Conservation (phyloP, 805 yeast species). For the Kuraishia cidri region DNA sequence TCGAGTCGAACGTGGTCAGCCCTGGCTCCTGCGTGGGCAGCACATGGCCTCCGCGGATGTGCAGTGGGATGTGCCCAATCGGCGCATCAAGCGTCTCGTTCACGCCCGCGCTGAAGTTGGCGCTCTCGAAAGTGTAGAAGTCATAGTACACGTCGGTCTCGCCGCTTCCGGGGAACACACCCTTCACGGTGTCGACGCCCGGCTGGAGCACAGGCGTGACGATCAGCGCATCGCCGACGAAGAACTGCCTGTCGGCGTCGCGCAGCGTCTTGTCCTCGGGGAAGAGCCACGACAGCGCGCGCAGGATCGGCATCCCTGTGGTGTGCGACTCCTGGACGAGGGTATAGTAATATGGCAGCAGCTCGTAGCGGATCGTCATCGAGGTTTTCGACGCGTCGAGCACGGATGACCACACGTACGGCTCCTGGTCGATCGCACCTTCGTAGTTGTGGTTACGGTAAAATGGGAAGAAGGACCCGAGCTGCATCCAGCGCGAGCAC, state of each 20-base stretch:
- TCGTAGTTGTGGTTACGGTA: slow-evolving; percentile 21
- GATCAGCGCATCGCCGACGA: slow-evolving; percentile 17
- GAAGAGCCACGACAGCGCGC: slow-evolving; percentile 17
- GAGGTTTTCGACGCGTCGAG: slow-evolving; percentile 16
- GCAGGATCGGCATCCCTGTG: slow-evolving; percentile 14
- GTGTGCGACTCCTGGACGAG: slow-evolving; percentile 14
- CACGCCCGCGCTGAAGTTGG: slow-evolving; percentile 10
- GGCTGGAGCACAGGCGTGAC: slow-evolving; percentile 19
- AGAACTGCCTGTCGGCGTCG: slow-evolving; percentile 15
- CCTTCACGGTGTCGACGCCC: slow-evolving; percentile 12
- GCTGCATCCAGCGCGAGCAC: slow-evolving; percentile 23
- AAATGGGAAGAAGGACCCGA: slow-evolving; percentile 24
- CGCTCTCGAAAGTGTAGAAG: slow-evolving; percentile 13
- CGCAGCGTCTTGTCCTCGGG: slow-evolving; percentile 10
- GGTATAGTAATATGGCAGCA: slow-evolving; percentile 19
- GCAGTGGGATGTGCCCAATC: slow-evolving; percentile 17
- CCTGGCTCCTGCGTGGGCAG: slow-evolving; percentile 17
- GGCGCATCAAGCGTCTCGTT: slow-evolving; percentile 17
- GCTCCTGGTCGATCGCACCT: slow-evolving; percentile 20
- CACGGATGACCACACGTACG: slow-evolving; percentile 20
- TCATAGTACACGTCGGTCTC: slow-evolving; percentile 15
- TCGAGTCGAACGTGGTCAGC: slow-evolving; percentile 13
- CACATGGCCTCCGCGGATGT: slow-evolving; percentile 15
- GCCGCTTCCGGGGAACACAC: slow-evolving; percentile 15
- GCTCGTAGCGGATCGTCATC: slow-evolving; percentile 8